Evolutionary conservation across 345 rosid species (phyloP).

Genomic region (Sonneratia caseolaris): DNA sequence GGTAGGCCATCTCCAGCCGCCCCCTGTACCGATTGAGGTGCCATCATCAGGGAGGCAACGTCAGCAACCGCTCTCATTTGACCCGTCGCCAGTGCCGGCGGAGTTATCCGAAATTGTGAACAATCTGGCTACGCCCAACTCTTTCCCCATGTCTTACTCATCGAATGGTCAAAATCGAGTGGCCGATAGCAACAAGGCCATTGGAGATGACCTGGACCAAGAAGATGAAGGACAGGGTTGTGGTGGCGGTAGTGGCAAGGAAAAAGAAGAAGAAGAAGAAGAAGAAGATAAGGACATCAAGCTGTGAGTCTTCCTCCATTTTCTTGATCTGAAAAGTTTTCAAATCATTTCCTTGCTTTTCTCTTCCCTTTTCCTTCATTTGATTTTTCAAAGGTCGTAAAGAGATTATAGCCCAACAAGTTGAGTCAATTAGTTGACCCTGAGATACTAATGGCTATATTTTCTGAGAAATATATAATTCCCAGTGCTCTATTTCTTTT

Average conservation of each 20-base stretch:
- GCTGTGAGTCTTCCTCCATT: conserved; percentile 1
- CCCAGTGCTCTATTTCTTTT: not conserved
- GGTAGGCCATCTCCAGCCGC: conserved; percentile 4
- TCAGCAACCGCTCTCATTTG: not conserved
- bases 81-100: not conserved
- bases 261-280: not conserved
- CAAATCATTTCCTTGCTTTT: not conserved
- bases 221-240: not conserved
- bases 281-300: not conserved
- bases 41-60: not conserved
- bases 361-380: not conserved
- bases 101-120: not conserved
- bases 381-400: not conserved
- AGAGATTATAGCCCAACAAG: not conserved
- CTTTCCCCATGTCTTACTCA: conserved; percentile 7
- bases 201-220: not conserved
- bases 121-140: conserved; percentile 9
- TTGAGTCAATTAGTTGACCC: not conserved
- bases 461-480: not conserved
- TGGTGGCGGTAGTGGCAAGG: not conserved
- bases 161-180: conserved; percentile 1
- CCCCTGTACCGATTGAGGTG: not conserved
- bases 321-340: not conserved
- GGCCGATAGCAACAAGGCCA: not conserved
- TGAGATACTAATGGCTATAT: not conserved